These are phyloP conservation scores for Rubus idaeus DNA, from an alignment of 306 rosid genomes.

Conservation along the genomic window DNA sequence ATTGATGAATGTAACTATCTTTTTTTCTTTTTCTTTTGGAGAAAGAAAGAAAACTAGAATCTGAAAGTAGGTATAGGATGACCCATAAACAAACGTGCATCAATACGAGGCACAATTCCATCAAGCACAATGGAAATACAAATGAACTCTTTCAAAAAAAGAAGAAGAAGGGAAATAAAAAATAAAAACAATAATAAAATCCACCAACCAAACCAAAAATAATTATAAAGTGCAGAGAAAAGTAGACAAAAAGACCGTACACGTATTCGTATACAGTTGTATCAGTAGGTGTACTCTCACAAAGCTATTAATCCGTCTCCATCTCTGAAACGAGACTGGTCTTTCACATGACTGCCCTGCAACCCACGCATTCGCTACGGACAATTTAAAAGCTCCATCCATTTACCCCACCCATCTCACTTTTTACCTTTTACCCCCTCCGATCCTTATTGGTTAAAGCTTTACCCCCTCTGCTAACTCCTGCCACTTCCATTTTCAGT, in stretches of 20 bases:
- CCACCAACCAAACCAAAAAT: too few relatives aligned
- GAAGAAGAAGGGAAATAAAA: too few relatives aligned
- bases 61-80: too few relatives aligned
- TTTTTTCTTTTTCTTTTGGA: too few relatives aligned
- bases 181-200: too few relatives aligned
- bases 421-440: not conserved
- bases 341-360: slow-evolving; percentile 63
- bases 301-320: slow-evolving; percentile 24
- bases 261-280: not conserved
- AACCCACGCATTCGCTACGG: slow-evolving; percentile 31
- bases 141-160: too few relatives aligned
- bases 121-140: too few relatives aligned
- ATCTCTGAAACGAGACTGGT: slow-evolving; percentile 25
- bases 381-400: slow-evolving; percentile 29
- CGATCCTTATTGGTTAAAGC: slow-evolving; percentile 7
- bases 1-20: too few relatives aligned
- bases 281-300: not conserved
- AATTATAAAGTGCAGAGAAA: not conserved
- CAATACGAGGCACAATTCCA: too few relatives aligned
- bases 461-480: slow-evolving; percentile 5
- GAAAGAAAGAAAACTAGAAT: too few relatives aligned
- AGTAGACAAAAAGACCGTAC: not conserved
- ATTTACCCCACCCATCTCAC: not conserved
- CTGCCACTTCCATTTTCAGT: slow-evolving; percentile 25
- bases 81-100: too few relatives aligned